Base-by-base conservation (phyloP, 2,329 filamentous ascomycete genomes). In the Pseudogymnoascus sp. region DNA sequence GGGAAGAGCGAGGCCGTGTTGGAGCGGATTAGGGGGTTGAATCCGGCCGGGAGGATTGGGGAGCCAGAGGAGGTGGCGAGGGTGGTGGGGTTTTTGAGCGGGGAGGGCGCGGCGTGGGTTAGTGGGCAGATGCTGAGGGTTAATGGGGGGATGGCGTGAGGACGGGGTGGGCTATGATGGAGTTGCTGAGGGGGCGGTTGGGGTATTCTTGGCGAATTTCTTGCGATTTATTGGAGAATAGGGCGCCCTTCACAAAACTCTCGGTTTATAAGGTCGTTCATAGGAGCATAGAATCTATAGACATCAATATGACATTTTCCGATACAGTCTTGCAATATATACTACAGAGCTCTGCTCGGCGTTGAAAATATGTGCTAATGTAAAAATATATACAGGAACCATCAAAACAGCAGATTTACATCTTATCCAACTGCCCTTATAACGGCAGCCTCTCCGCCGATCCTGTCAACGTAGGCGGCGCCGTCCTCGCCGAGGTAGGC, bases 1-100 rank as follows among this genome's bases (percentile, higher is more conserved):
- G 76, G 73, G 30, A 76, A 77, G 64, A 67, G 68, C 1, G 76
- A 80, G 61, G 69, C 75, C 58, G 60, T 77, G 9, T 66, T 80
- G 45, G 74, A 78, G 63, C 70, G 69, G n/a, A 74, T 79, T 60
- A 71, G 71, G 3, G 69, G 68, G 0, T 69, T 73, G 23, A 79
- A 74, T 65, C 80, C 80, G 0, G 74, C 75, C 59, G 74, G 74
- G 8, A 72, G 77, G 4, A 74, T 82, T 67, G 80, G 78, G 0
- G 71, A 73, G 65, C 76, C 79, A 0, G 77, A 80, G 42, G 80
- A 82, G 65, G 73, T 82, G 62, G 79, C 80, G 0, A 73, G 75
- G 55, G 72, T 73, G 0, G 76, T 80, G 28, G 72, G 70, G 0
- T 80, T 78, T 60, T 67, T 81, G 62, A 68, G 70, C 12, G 66